Evolutionary conservation across 2,329 filamentous ascomycete genomes (phyloP), one percentile per base, ranked within the genome.

Genomic region (Epichloe sylvatica): DNA sequence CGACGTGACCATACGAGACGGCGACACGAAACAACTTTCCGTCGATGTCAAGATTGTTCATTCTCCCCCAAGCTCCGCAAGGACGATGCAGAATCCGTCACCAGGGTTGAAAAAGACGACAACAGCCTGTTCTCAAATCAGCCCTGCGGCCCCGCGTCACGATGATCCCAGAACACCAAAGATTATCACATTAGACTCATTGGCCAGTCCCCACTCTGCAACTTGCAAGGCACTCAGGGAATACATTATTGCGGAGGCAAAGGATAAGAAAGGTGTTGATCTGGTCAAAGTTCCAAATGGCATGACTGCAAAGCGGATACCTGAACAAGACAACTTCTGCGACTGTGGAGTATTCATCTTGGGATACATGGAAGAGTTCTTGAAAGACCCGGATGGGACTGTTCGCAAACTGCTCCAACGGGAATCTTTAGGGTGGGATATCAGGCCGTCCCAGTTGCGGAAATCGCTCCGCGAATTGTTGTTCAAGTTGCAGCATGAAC

Each of bases 291-390:
- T 56, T 38, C 59, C 64, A 3, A 58, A 70, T 33, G 72, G 72
- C 4, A 80, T 86, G 71, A 88, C 80, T 38, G 86, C 86, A 4
- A 84, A 78, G 52, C 73, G 76, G 7, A 83, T 96, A 13, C 91
- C 92, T 0, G 69, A 77, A 53, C 92, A 98, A 64, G 68, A 78
- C 45, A 97, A 98, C 60, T 85, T 76, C 57, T 90, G 79, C 53
- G 92, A 98, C 62, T 98, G 92, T 59, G 92, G 92, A 8, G 70
- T 96, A 0, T 98, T 85, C 57, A 70, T 97, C 3, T 70, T 96
- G 4, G 84, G 83, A 2, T 98, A 97, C 59, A 73, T 94, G 48
- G 78, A 88, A 55, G 81, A 85, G 54, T 95, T 98, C 54, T 74
- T 94, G 15, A 73, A 79, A 47, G 69, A 87, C 52, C 91, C 91